phyloP scores from a whole-genome alignment of 805 yeast species.

The Cyberlindnera japonica region DNA sequence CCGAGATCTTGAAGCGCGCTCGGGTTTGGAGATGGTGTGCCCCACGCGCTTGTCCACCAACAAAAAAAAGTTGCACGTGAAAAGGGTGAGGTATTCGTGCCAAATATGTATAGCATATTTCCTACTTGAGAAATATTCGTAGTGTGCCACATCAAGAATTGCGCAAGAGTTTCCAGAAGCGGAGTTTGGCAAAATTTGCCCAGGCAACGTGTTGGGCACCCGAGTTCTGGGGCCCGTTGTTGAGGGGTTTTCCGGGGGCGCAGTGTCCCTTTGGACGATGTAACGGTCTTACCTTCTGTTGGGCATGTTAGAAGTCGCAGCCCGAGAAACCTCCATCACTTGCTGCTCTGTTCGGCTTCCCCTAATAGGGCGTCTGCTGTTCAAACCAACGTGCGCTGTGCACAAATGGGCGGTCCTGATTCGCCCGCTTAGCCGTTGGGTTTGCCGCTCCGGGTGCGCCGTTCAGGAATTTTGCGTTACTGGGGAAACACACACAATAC shows the following conservation, averaged over 20 bases:
- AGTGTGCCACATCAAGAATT: background rate
- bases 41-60: conserved; percentile 5
- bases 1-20: conserved; percentile 1
- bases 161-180: background rate
- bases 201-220: conserved; percentile 3
- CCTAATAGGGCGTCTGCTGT: too few species aligned
- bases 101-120: background rate
- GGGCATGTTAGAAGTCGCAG: background rate
- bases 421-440: conserved; percentile 1
- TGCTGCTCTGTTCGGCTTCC: background rate
- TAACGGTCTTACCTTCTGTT: background rate
- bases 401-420: conserved; percentile 1
- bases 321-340: background rate
- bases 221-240: conserved; percentile 1
- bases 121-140: background rate
- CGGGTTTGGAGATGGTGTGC: conserved; percentile 8
- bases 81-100: background rate
- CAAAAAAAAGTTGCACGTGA: conserved; percentile 7
- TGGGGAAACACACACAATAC: background rate
- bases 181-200: background rate
- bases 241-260: too few species aligned
- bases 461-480: background rate
- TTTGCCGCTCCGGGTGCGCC: too few species aligned
- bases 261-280: too few species aligned
- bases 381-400: too few species aligned